Conservation (phyloP, 2,329 filamentous ascomycete genomes). For the Mariannaea sp. region DNA sequence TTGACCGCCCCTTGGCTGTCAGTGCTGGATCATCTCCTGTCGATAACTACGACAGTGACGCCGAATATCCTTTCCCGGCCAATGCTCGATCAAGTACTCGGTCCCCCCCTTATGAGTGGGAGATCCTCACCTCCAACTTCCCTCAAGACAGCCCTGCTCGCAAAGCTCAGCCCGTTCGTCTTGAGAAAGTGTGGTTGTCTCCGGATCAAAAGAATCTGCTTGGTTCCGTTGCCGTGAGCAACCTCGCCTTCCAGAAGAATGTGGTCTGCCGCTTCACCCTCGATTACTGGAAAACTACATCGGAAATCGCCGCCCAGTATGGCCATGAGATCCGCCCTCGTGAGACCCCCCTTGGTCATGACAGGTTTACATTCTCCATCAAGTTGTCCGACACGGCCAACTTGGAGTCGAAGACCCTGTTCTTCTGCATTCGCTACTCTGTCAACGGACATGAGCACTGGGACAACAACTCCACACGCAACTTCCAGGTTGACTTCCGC, state of each 20-base stretch:
- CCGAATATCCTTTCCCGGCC: conserved; percentile 81
- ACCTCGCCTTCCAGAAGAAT: conserved; percentile 85
- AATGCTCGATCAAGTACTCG: conserved; percentile 48
- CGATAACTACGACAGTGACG: conserved; percentile 84
- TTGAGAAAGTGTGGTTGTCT: conserved; percentile 88
- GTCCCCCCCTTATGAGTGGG: conserved; percentile 75
- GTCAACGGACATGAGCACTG: conserved; percentile 87
- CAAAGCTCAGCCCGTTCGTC: conserved; percentile 69
- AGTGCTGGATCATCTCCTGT: conserved; percentile 92
- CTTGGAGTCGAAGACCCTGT: conserved; percentile 88
- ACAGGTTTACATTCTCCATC: conserved; percentile 93
- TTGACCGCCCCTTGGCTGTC: conserved; percentile 93
- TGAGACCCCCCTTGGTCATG: conserved; percentile 69
- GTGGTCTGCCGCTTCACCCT: conserved; percentile 94
- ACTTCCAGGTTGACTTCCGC: conserved; percentile 93
- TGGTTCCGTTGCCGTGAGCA: conserved; percentile 82
- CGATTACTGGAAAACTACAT: conserved; percentile 98
- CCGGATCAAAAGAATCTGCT: conserved; percentile 84
- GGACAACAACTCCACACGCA: conserved; percentile 88
- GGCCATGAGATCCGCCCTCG: conserved; percentile 75
- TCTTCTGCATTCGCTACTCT: conserved; percentile 87
- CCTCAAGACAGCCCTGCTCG: conserved; percentile 61
- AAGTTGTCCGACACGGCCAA: conserved; percentile 90
- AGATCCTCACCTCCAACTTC: conserved; percentile 84
- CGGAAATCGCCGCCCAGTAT: conserved; percentile 89